These are phyloP conservation scores for Ogataea ganodermae DNA, from an alignment of 805 yeast genomes.

Conservation along the genomic window DNA sequence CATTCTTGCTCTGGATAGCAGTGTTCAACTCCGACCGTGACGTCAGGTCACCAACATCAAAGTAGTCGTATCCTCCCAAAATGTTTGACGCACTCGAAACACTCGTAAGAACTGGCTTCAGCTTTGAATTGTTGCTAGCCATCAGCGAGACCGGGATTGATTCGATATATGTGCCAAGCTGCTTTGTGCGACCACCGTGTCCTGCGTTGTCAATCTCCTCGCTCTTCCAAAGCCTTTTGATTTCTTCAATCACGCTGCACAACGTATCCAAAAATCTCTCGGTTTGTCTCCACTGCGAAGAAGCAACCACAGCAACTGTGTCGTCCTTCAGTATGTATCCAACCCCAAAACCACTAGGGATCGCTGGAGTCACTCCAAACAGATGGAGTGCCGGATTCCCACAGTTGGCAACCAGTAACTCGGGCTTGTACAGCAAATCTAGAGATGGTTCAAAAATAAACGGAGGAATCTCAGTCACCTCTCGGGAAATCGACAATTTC, in stretches of 20 bases:
- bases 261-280: slow-evolving; percentile 55
- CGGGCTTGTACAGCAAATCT: slow-evolving; percentile 39
- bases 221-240: slow-evolving; percentile 40
- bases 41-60: slow-evolving; percentile 57
- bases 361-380: slow-evolving; percentile 62
- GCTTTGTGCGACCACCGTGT: slow-evolving; percentile 11
- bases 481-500: slow-evolving; percentile 24
- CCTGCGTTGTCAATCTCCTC: slow-evolving; percentile 14
- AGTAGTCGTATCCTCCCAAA: slow-evolving; percentile 62
- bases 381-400: slow-evolving; percentile 60
- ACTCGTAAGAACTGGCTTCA: slow-evolving; percentile 7
- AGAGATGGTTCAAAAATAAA: slow-evolving; percentile 45
- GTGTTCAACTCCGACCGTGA: slow-evolving; percentile 43
- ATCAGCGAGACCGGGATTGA: slow-evolving; percentile 37
- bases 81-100: slow-evolving; percentile 33
- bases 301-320: slow-evolving; percentile 50
- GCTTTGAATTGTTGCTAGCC: slow-evolving; percentile 30
- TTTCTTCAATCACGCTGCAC: slow-evolving; percentile 49
- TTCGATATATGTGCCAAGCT: slow-evolving; percentile 30
- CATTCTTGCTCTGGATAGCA: slow-evolving; percentile 28
- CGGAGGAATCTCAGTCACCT: slow-evolving; percentile 38
- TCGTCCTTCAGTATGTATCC: slow-evolving; percentile 58
- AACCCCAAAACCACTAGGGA: slow-evolving; percentile 59
- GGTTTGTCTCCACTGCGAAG: slow-evolving; percentile 63
- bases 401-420: slow-evolving; percentile 50